Percentiles rank a stretch among this genome's conserved stretches.
phyloP scores from a whole-genome alignment of 2,329 filamentous ascomycete genomes.

The Colletotrichum chlorophyti region DNA sequence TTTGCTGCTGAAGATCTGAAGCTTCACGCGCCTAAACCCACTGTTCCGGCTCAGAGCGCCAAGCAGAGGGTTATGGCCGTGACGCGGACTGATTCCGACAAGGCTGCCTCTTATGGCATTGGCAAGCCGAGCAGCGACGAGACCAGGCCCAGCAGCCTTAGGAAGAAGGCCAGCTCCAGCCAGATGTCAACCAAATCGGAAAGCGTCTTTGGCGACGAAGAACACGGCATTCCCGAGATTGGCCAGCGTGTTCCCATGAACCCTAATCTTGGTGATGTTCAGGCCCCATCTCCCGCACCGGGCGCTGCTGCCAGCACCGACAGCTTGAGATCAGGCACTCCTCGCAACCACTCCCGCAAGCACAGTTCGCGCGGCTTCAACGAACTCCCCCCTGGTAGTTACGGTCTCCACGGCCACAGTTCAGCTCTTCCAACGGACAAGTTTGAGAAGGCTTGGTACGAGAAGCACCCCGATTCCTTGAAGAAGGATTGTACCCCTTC shows the following conservation, averaged over 20 bases:
- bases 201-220: conserved; percentile 60
- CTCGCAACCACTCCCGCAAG: conserved; percentile 70
- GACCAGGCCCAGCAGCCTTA: conserved; percentile 44
- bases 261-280: conserved; percentile 89
- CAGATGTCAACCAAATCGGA: conserved; percentile 53
- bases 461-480: conserved; percentile 84
- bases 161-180: conserved; percentile 68
- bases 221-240: conserved; percentile 91
- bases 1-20: conserved; percentile 82
- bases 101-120: conserved; percentile 84
- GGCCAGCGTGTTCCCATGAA: conserved; percentile 94
- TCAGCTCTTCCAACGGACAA: conserved; percentile 72
- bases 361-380: conserved; percentile 75
- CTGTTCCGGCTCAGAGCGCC: conserved; percentile 79
- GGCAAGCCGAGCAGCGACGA: conserved; percentile 71
- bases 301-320: conserved; percentile 45
- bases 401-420: conserved; percentile 84
- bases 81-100: conserved; percentile 89
- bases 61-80: conserved; percentile 84
- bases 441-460: conserved; percentile 90
- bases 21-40: conserved; percentile 88
- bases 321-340: conserved; percentile 40
- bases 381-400: conserved; percentile 82
- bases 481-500: conserved; percentile 73
- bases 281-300: conserved; percentile 86